Conservation (phyloP, 352 stramenopile genomes). For the Pythium sukuiense region DNA sequence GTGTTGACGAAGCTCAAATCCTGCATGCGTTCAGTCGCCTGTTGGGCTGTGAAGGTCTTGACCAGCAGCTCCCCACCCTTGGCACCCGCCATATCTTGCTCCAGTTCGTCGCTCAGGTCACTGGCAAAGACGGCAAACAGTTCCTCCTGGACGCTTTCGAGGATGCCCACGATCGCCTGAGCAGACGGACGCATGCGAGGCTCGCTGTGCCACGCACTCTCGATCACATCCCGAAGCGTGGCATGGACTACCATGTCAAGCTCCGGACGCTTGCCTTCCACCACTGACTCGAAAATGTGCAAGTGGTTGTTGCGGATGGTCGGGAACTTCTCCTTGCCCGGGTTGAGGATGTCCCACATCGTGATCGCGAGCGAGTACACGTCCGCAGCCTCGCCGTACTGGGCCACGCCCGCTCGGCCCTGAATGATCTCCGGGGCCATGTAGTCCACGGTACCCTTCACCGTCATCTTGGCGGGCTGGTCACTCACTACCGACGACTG, state of each 20-base stretch:
- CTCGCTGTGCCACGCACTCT: conserved; percentile 31
- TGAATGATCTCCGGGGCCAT: conserved; percentile 85
- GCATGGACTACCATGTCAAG: conserved; percentile 25
- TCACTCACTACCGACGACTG: conserved; percentile 1
- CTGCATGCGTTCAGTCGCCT: conserved; percentile 29
- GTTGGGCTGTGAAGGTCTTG: conserved; percentile 14
- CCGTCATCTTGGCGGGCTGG: conserved; percentile 9
- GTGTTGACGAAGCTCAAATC: conserved; percentile 27
- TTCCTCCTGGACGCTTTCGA: conserved; percentile 33
- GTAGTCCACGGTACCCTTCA: conserved; percentile 63
- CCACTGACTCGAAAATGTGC: conserved; percentile 48
- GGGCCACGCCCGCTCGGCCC: conserved; percentile 41
- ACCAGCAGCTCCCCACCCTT: conserved; percentile 13
- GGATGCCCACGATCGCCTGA: conserved; percentile 24
- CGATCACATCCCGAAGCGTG: conserved; percentile 28
- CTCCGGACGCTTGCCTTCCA: conserved; percentile 41
- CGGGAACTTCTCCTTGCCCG: conserved; percentile 48
- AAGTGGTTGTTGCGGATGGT: conserved; percentile 42
- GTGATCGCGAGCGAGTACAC: conserved; percentile 77
- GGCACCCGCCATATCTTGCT: conserved; percentile 13
- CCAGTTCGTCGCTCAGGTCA: conserved; percentile 5
- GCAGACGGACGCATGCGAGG: conserved; percentile 26
- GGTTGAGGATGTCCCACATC: conserved; percentile 73
- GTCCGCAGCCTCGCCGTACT: conserved; percentile 73
- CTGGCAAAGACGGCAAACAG: conserved; percentile 23